Percentiles rank a stretch among this genome's conserved stretches.
phyloP scores from a whole-genome alignment of 805 yeast species.

The Starmera dryadoides region DNA sequence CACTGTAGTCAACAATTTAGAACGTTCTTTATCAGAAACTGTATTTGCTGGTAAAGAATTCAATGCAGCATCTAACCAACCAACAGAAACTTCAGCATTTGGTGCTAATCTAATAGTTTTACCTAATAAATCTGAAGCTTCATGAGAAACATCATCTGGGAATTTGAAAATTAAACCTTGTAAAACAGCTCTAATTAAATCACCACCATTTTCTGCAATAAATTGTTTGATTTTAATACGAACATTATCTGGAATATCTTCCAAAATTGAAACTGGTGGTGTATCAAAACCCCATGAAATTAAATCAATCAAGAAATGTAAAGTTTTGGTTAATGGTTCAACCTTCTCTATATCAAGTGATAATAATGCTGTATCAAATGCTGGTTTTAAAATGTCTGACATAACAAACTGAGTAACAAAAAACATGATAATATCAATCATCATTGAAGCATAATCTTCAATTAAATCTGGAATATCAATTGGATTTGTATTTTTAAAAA shows the following conservation, averaged over 20 bases:
- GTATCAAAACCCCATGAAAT: slow-evolving; percentile 76
- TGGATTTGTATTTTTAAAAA: slow-evolving; percentile 23
- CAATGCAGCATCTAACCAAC: slow-evolving; percentile 58
- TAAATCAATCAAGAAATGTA: slow-evolving; percentile 77
- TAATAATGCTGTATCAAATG: slow-evolving; percentile 52
- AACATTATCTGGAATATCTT: slow-evolving; percentile 47
- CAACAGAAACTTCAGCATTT: slow-evolving; percentile 28
- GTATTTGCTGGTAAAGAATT: slow-evolving; percentile 51
- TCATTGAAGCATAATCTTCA: slow-evolving; percentile 83
- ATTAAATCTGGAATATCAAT: slow-evolving; percentile 45
- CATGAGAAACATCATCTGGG: slow-evolving; percentile 61
- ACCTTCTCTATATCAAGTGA: slow-evolving; percentile 53
- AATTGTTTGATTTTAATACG: slow-evolving; percentile 40
- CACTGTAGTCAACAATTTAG: slow-evolving; percentile 50
- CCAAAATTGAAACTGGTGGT: slow-evolving; percentile 71
- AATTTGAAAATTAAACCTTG: slow-evolving; percentile 66
- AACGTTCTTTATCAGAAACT: slow-evolving; percentile 61
- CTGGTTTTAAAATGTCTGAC: slow-evolving; percentile 38
- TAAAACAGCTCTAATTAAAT: slow-evolving; percentile 44
- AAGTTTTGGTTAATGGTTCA: slow-evolving; percentile 61
- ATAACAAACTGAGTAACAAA: slow-evolving; percentile 50
- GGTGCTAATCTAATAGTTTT: slow-evolving; percentile 50
- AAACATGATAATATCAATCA: slow-evolving; percentile 69
- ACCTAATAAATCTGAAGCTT: slow-evolving; percentile 67
- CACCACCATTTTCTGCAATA: slow-evolving; percentile 47